Conservation (phyloP, 495 filamentous ascomycete species). For the Tuber magnatum region DNA sequence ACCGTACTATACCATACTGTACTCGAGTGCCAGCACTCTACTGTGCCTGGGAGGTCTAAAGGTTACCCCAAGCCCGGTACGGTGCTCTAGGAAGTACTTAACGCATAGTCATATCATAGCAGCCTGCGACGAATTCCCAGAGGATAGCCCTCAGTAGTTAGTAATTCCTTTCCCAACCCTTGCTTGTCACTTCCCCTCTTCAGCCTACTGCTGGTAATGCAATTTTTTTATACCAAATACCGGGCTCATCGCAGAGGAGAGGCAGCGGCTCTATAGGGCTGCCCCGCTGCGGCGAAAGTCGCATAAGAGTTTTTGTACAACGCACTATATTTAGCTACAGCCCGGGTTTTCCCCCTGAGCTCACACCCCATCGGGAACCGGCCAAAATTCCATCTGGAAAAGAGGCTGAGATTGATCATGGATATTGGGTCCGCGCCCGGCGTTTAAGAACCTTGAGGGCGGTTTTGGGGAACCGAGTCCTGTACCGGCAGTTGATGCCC, state of each 20-base stretch:
- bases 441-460: not conserved
- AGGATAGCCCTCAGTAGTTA: not conserved
- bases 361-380: not conserved
- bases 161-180: not conserved
- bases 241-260: not conserved
- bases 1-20: not conserved
- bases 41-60: not conserved
- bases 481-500: not conserved
- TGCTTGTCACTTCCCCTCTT: not conserved
- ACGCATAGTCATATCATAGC: not conserved
- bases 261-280: not conserved
- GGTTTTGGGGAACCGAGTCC: not conserved
- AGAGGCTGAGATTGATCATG: not conserved
- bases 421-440: not conserved
- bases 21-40: not conserved
- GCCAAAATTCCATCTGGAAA: not conserved
- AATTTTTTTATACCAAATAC: not conserved
- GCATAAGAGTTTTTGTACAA: not conserved
- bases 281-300: not conserved
- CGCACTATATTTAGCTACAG: not conserved
- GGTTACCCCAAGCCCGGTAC: not conserved
- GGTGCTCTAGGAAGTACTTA: not conserved
- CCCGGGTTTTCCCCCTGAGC: not conserved
- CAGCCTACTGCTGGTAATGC: not conserved
- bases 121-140: not conserved